Base-by-base conservation (phyloP, 306 rosid species). In the Cajanus cajan region DNA sequence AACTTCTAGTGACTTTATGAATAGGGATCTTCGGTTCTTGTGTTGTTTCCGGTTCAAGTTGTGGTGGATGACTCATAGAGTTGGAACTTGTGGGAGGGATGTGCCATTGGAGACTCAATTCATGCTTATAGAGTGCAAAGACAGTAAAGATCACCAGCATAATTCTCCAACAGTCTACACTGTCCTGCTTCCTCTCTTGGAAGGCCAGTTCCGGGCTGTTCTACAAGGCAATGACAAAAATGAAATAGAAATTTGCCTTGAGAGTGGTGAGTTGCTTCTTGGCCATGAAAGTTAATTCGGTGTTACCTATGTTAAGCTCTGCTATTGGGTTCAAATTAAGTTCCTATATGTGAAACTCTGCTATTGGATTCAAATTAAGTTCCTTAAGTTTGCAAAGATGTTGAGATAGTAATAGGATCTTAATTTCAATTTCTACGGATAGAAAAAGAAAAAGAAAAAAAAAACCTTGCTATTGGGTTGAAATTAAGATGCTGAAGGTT, bases 61-160 rank as follows among this genome's bases (percentile, higher is more conserved):
- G 70, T 95, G 99, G 99, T 95, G 99, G 99, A 95, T 95, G 99
- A 93, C 99, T n/a, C 99, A 96, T 41, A 93, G 96, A 72, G 91
- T 91, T 94, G 99, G 99, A 73, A 88, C 87, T 19, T 87, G 87
- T 83, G 99, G 97, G 55, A 87, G 74, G 80, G 99, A 96, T 71
- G 83, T 96, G 68, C 99, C 99, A 45, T 63, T 96, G 50, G 99
- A 96, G 90, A 96, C 99, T 10, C 99, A 96, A 33, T 96, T 93
- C 87, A 79, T 96, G 92, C 92, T 96, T 2, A 88, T 96, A 59
- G 99, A 96, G 86, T 89, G 89, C 86, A 84, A 91, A 84, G 86
- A 76, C 13, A 78, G 40, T 4, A 90, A 86, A 36, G 87, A 40
- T 11, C 89, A 85, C 12, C 80, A 44, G 6, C 87, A 82, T 14